phyloP scores from a whole-genome alignment of 345 rosid genomes.

The Punica granatum region DNA sequence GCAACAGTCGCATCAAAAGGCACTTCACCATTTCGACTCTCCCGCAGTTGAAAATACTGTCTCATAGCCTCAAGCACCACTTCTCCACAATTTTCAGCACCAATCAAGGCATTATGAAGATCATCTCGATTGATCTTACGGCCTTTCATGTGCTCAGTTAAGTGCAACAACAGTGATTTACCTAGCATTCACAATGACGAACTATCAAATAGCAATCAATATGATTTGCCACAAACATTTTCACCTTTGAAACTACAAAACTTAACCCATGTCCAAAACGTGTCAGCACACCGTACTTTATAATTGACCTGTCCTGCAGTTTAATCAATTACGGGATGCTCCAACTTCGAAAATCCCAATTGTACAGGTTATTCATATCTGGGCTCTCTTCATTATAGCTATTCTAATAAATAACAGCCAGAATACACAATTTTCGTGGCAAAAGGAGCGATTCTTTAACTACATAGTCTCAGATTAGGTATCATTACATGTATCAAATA shows the following conservation, averaged over 20 bases:
- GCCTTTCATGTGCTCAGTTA: background rate
- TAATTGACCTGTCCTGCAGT: no score
- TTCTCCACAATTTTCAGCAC: background rate
- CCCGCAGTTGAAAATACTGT: background rate
- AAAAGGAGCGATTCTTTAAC: no score
- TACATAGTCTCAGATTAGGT: no score
- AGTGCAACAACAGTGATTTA: background rate
- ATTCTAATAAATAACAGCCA: no score
- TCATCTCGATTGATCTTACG: background rate
- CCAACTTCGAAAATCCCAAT: no score
- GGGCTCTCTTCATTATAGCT: no score
- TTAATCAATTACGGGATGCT: no score
- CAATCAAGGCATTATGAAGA: background rate
- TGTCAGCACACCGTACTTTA: background rate
- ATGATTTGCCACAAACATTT: background rate
- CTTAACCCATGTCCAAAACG: background rate
- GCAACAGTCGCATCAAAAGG: background rate
- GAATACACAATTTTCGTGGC: no score
- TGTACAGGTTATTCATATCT: no score
- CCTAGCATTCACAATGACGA: background rate
- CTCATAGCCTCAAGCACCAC: slow-evolving; percentile 1
- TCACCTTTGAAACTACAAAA: background rate
- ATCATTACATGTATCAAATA: no score
- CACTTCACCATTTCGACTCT: background rate
- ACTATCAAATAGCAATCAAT: background rate